These are phyloP conservation scores for Aspergillus homomorphus DNA, from an alignment of 495 filamentous ascomycete genomes.

Conservation along the genomic window DNA sequence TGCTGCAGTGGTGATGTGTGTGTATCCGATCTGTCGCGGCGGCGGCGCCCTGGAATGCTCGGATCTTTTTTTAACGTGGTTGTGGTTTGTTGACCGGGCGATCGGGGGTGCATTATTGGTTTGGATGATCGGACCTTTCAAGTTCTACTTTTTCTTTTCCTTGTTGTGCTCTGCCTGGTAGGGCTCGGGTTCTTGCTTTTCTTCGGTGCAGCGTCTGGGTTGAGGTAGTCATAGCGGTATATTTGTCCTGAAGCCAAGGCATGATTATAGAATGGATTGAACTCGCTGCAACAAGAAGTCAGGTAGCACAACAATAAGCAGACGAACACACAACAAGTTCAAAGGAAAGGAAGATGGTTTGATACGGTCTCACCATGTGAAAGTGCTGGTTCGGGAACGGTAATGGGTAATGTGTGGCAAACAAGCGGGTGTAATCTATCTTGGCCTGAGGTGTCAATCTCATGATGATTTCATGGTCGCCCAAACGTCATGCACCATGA, in stretches of 20 bases:
- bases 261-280: not conserved
- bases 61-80: conserved; percentile 2
- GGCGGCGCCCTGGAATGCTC: conserved; percentile 4
- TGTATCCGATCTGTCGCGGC: not conserved
- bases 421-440: not conserved
- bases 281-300: not conserved
- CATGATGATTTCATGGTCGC: not conserved
- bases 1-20: not conserved
- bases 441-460: not conserved
- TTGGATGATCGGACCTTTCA: not conserved
- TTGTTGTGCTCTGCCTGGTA: not conserved
- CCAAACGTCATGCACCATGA: not conserved
- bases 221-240: not conserved
- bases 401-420: not conserved
- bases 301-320: not conserved
- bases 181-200: not conserved
- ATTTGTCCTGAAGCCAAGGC: no score
- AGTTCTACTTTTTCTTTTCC: not conserved
- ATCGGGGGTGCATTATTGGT: conserved; percentile 4
- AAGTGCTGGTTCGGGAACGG: not conserved
- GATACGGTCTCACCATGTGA: not conserved
- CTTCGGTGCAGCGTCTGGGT: not conserved
- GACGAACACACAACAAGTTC: not conserved
- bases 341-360: not conserved
- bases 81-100: conserved; percentile 5